Evolutionary conservation across 768 basidiomycete species (phyloP), one percentile per base, ranked within the genome.

Genomic region (Naganishia friedmannii): DNA sequence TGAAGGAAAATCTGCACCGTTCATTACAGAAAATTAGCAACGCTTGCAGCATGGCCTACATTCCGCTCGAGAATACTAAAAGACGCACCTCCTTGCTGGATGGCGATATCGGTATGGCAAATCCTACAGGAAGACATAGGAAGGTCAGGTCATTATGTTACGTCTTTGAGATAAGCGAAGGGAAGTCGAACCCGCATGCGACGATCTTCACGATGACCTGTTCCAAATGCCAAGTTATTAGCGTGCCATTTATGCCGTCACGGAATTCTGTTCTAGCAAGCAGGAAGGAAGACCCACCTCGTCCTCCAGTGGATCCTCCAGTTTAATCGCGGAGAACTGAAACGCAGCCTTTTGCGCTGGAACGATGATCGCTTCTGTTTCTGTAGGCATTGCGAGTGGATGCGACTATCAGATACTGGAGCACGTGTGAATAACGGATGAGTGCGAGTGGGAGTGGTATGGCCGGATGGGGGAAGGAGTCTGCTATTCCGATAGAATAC

Each of bases 101-200:
- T 54, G 4, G 66, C 66, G 53, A 67, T 67, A 39, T 67, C 66
- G 21, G 66, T 67, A 53, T 67, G 66, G 51, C 66, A 67, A 8
- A 67, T 67, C 17, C 66, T 67, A 23, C 19, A 5, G 23, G 9
- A 37, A 26, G 6, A 32, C 21, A 19, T 15, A 13, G 26, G 13
- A n/a, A 31, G 66, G 26, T 46, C 26, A 26, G 37, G 23, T 19
- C 15, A 21, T 21, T 51, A 5, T 29, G 17, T 26, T 12, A 6
- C 5, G 3, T 7, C 19, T 7, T n/a, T 1, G 26, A 15, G 39
- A 51, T 28, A 23, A 15, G 32, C 6, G 5, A 17, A 65, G 23
- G 26, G 45, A 28, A 28, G 12, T 53, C 66, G 26, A n/a, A 67
- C 66, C 66, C 66, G 51, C 66, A 67, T 21, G 66, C 66, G 2